phyloP scores from a whole-genome alignment of 768 basidiomycete genomes.

The Agaricus subrufescens region DNA sequence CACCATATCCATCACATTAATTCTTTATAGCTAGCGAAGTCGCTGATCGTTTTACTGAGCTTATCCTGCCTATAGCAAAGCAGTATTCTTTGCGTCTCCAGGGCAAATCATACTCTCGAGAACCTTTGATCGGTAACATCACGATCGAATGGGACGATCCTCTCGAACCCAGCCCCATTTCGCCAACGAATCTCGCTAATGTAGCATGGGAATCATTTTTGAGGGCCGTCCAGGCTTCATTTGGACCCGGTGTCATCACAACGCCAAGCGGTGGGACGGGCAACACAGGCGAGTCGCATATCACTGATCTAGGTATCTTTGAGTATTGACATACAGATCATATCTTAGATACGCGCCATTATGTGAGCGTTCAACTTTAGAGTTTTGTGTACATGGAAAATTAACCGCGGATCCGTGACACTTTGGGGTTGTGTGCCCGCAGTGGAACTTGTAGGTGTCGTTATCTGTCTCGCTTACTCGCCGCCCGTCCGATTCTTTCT shows the following conservation, averaged over 20 bases:
- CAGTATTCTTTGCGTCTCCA: slow-evolving; percentile 20
- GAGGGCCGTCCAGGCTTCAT: slow-evolving; percentile 21
- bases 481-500: not conserved
- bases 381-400: not conserved
- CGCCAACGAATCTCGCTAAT: slow-evolving; percentile 17
- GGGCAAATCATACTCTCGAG: slow-evolving; percentile 14
- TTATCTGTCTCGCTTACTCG: not conserved
- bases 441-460: slow-evolving; percentile 22
- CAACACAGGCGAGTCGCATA: slow-evolving; percentile 20
- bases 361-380: slow-evolving; percentile 16
- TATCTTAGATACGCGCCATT: slow-evolving; percentile 22
- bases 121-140: slow-evolving; percentile 22
- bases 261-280: slow-evolving; percentile 27
- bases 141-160: slow-evolving; percentile 15
- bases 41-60: slow-evolving; percentile 11
- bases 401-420: not conserved
- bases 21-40: slow-evolving; percentile 15
- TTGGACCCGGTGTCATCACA: slow-evolving; percentile 21
- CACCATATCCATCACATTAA: not conserved
- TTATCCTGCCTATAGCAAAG: slow-evolving; percentile 21
- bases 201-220: slow-evolving; percentile 22
- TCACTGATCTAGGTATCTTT: not conserved
- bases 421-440: not conserved
- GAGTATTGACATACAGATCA: not conserved
- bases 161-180: slow-evolving; percentile 23